A percentile compares a stretch with the other conserved stretches of the same genome.
Conservation (phyloP, 495 filamentous ascomycete genomes). For the Hyaloscypha bicolor region DNA sequence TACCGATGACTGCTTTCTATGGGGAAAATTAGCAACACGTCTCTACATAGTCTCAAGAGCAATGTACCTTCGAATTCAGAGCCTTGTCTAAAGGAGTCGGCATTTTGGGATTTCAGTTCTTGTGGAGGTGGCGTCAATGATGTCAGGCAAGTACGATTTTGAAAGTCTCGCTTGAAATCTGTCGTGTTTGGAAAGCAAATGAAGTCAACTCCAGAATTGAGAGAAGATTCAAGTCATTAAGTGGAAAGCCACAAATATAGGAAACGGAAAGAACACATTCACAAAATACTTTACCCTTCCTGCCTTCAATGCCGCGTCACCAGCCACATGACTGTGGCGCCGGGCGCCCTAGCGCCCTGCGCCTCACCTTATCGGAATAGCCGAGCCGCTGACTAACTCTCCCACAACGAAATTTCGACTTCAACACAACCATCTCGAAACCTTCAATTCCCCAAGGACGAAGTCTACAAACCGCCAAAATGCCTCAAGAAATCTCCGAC, state of each 20-base stretch:
- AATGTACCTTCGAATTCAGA: slow-evolving; percentile 73
- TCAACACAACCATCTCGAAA: slow-evolving; percentile 19
- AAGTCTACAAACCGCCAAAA: slow-evolving; percentile 54
- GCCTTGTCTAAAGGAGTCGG: slow-evolving; percentile 78
- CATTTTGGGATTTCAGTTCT: slow-evolving; percentile 44
- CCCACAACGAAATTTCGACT: slow-evolving; percentile 30
- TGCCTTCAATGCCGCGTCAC: slow-evolving; percentile 24
- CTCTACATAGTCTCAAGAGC: slow-evolving; percentile 5
- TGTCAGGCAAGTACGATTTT: background rate
- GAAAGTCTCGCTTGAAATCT: background rate
- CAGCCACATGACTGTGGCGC: slow-evolving; percentile 12
- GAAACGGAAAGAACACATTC: slow-evolving; percentile 5
- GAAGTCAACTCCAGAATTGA: background rate
- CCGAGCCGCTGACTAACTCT: slow-evolving; percentile 29
- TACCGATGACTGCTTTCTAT: slow-evolving; percentile 59
- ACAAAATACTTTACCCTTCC: background rate
- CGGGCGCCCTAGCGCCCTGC: background rate
- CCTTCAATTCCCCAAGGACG: slow-evolving; percentile 18
- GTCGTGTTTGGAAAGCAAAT: background rate
- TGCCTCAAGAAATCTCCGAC: slow-evolving; percentile 97
- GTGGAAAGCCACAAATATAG: background rate
- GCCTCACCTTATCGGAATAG: slow-evolving; percentile 19
- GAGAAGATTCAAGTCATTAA: background rate
- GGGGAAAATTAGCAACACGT: slow-evolving; percentile 21
- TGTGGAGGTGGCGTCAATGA: slow-evolving; percentile 12